Evolutionary conservation across 2,329 filamentous ascomycete species (phyloP).

Genomic region (Aspergillus versicolor): DNA sequence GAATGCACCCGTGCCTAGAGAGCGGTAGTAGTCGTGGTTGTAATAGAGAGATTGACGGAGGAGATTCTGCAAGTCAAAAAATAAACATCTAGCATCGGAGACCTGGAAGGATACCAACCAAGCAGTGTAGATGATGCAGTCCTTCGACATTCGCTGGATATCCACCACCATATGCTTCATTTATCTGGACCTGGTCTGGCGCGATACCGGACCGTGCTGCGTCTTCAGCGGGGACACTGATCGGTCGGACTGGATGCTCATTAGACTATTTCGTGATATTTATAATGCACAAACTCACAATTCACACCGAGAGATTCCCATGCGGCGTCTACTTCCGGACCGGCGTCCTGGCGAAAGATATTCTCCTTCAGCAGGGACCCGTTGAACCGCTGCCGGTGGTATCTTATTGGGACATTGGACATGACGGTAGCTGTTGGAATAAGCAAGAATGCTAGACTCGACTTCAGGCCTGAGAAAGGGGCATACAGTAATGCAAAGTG

Average conservation of each 20-base stretch:
- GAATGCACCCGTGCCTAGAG: constrained; percentile 53
- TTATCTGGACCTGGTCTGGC: constrained; percentile 56
- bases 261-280: not conserved
- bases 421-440: constrained; percentile 32
- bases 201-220: constrained; percentile 54
- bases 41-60: constrained; percentile 59
- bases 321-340: constrained; percentile 57
- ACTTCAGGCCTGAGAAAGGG: not conserved
- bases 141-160: constrained; percentile 42
- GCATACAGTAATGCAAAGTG: constrained; percentile 26
- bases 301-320: constrained; percentile 55
- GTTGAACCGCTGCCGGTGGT: constrained; percentile 51
- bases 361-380: constrained; percentile 57
- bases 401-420: constrained; percentile 44
- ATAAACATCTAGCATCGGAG: no score
- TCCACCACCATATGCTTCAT: constrained; percentile 57
- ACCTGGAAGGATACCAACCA: constrained; percentile 39
- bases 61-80: constrained; percentile 49
- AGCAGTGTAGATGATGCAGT: constrained; percentile 48
- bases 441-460: not conserved
- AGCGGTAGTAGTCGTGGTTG: constrained; percentile 60
- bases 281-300: constrained; percentile 34
- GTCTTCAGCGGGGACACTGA: constrained; percentile 52
- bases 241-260: constrained; percentile 41
- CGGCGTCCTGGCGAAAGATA: constrained; percentile 51